phyloP scores from a whole-genome alignment of 2,329 filamentous ascomycete species.

The Neopestalotiopsis rosae region DNA sequence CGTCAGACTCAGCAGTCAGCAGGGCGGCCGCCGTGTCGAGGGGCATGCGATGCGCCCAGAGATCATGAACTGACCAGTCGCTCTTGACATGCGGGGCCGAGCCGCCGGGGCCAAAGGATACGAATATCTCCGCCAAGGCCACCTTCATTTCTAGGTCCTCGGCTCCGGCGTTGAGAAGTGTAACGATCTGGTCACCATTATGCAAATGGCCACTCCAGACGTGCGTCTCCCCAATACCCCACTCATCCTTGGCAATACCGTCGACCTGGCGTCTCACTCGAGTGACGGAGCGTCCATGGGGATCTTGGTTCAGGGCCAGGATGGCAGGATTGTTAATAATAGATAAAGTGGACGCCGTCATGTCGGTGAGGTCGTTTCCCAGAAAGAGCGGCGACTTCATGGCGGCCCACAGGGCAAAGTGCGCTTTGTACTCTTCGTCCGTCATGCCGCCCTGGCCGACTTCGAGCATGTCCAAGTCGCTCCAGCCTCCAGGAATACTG shows the following conservation, averaged over 20 bases:
- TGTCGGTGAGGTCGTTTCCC: conserved; percentile 14
- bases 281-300: conserved; percentile 17
- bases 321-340: conserved; percentile 21
- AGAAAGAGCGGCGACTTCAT: conserved; percentile 18
- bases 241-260: conserved; percentile 18
- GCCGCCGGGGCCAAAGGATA: conserved; percentile 28
- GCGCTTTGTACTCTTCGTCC: conserved; percentile 20
- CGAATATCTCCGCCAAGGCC: conserved; percentile 27
- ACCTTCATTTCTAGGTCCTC: conserved; percentile 12
- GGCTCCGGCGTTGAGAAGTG: conserved; percentile 17
- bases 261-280: conserved; percentile 15
- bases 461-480: conserved; percentile 20
- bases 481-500: conserved; percentile 16
- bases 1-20: conserved; percentile 17
- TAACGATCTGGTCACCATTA: conserved; percentile 18
- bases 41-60: conserved; percentile 28
- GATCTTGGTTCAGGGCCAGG: conserved; percentile 19
- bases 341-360: conserved; percentile 4
- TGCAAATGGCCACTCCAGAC: conserved; percentile 22
- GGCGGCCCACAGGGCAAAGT: conserved; percentile 18
- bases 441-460: conserved; percentile 20
- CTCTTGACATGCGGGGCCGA: conserved; percentile 24
- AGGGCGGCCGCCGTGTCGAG: conserved; percentile 22
- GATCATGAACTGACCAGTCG: conserved; percentile 28
- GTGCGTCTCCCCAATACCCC: conserved; percentile 24